Conservation (phyloP, 2,329 filamentous ascomycete species). For the Nectriaceae sp. region DNA sequence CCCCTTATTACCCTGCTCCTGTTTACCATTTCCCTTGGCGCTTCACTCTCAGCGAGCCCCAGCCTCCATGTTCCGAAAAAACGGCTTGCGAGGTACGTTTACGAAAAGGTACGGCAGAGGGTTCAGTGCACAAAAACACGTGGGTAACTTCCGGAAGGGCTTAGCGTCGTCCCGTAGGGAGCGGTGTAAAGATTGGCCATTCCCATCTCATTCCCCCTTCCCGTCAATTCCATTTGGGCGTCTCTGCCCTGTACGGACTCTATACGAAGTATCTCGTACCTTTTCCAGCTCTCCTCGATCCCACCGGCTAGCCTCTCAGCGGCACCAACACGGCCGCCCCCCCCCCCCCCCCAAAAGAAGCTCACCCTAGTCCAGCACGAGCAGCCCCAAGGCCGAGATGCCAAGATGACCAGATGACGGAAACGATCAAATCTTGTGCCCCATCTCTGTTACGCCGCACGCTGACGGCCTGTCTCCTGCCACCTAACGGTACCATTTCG, state of each 20-base stretch:
- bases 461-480: no score
- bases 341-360: not conserved
- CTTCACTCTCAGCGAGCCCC: constrained; percentile 11
- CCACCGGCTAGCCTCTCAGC: constrained; percentile 13
- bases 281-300: constrained; percentile 13
- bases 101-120: no score
- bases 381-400: not conserved
- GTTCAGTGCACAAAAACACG: constrained; percentile 26
- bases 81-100: constrained; percentile 21
- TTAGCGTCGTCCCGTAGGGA: constrained; percentile 25
- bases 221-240: no score
- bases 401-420: not conserved
- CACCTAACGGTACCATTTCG: not conserved
- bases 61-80: constrained; percentile 11
- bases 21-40: constrained; percentile 22
- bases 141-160: constrained; percentile 29
- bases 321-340: no score
- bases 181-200: constrained; percentile 29
- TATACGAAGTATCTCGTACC: constrained; percentile 9
- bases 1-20: constrained; percentile 24
- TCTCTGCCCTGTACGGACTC: no score
- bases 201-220: no score
- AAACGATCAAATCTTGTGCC: not conserved
- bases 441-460: not conserved
- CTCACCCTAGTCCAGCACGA: no score